Base-by-base conservation (phyloP, 495 filamentous ascomycete genomes). In the Filosporella fistucella region DNA sequence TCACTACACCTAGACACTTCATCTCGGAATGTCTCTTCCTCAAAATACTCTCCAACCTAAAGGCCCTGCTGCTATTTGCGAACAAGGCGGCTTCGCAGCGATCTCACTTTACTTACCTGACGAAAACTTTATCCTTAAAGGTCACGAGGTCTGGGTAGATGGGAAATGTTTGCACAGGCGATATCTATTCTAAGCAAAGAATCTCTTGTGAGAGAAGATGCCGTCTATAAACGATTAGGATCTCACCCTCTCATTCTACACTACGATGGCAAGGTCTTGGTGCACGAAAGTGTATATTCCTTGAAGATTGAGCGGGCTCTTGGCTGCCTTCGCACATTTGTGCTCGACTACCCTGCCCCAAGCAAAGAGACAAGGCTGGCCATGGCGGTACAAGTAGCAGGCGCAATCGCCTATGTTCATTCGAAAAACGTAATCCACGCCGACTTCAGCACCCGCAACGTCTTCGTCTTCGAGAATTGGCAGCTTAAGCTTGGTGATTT, bases 41-140 rank as follows among this genome's bases (percentile, higher is more conserved):
- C n/a, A n/a, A n/a, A n/a, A n/a, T n/a, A n/a, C n/a, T n/a, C n/a
- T n/a, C n/a, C n/a, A n/a, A n/a, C n/a, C n/a, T n/a, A n/a, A n/a
- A n/a, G n/a, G n/a, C n/a, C n/a, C n/a, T n/a, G n/a, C n/a, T n/a
- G n/a, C n/a, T n/a, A n/a, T n/a, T n/a, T n/a, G n/a, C n/a, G n/a
- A n/a, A n/a, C n/a, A n/a, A n/a, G n/a, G n/a, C n/a, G n/a, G n/a
- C n/a, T n/a, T n/a, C n/a, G n/a, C n/a, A n/a, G n/a, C n/a, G n/a
- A n/a, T n/a, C n/a, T n/a, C n/a, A n/a, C n/a, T 54, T 42, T 22
- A 59, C 47, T 45, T 8, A 30, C 28, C 28, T 30, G 28, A 30
- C n/a, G n/a, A 8, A 11, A 46, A n/a, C 39, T 12, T 38, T 16
- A n/a, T 30, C 28, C 28, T 30, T 30, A 30, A 30, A 30, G 28